Conservation (phyloP, 1,284 basidiomycete genomes). For the Tilletia horrida region DNA sequence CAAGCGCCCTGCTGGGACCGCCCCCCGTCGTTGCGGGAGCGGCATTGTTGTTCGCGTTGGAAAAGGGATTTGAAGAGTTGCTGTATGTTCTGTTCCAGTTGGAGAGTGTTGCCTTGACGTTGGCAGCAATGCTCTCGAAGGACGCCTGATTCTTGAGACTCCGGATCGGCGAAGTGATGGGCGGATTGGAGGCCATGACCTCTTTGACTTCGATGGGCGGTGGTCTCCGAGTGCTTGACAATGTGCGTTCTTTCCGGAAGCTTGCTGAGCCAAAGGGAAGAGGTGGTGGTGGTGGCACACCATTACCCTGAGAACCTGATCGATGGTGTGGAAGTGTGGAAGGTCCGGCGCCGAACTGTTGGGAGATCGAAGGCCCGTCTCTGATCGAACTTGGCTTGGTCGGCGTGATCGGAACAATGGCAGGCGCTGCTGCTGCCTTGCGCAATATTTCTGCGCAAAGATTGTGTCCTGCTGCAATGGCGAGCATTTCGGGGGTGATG, state of each 20-base stretch:
- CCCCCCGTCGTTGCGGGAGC: not conserved
- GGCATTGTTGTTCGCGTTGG: not conserved
- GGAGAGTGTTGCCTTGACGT: constrained; percentile 7
- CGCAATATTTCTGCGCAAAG: constrained; percentile 28
- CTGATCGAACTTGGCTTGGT: not conserved
- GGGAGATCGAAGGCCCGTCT: not conserved
- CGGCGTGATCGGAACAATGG: not conserved
- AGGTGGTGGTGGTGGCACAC: no score
- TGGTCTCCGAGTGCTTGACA: not conserved
- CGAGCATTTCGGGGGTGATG: constrained; percentile 41
- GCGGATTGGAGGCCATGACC: not conserved
- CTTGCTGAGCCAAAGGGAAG: not conserved
- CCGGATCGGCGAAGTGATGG: constrained; percentile 1
- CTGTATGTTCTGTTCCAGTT: constrained; percentile 9
- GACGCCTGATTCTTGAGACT: constrained; percentile 7
- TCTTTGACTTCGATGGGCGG: constrained; percentile 7
- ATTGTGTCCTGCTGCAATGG: constrained; percentile 33
- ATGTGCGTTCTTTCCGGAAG: not conserved
- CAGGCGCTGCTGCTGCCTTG: constrained; percentile 8
- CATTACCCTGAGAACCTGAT: no score
- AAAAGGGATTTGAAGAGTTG: not conserved
- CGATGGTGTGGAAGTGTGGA: not conserved
- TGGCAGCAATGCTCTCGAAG: not conserved
- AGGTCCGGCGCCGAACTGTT: not conserved
- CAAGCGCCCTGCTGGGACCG: not conserved